These are phyloP conservation scores for Globisporangium lucens DNA, from an alignment of 352 stramenopile species.

Conservation along the genomic window DNA sequence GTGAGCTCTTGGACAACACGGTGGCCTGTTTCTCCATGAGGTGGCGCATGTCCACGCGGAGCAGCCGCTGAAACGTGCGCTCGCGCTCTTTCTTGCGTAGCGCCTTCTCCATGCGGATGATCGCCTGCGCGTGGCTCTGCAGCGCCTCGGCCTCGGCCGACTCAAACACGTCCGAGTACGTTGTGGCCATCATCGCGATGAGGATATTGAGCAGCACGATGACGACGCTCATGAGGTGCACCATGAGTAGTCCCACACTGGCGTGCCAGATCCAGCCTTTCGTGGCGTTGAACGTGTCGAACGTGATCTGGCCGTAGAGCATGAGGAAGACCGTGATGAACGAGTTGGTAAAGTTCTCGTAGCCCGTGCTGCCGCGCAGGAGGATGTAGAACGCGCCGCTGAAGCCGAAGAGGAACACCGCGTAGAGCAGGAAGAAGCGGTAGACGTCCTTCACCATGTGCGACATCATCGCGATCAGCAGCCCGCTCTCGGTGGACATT, in stretches of 20 bases:
- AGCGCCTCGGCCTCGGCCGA: conserved; percentile 16
- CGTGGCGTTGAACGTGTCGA: conserved; percentile 12
- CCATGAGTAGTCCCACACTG: conserved; percentile 17
- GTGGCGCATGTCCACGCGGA: conserved; percentile 19
- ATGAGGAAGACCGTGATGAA: conserved; percentile 78
- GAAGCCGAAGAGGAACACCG: conserved; percentile 66
- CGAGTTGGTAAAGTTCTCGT: conserved; percentile 49
- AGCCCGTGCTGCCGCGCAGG: conserved; percentile 47
- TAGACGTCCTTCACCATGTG: conserved; percentile 69
- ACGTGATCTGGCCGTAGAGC: conserved; percentile 59
- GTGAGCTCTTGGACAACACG: conserved; percentile 12
- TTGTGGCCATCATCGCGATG: conserved; percentile 39
- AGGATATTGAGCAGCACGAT: conserved; percentile 38
- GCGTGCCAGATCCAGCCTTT: conserved; percentile 15
- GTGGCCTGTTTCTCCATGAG: conserved; percentile 15
- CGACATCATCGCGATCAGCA: conserved; percentile 80
- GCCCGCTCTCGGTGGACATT: conserved; percentile 44
- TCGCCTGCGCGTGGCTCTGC: conserved; percentile 19
- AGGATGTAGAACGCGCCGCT: conserved; percentile 72
- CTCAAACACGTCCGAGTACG: conserved; percentile 22
- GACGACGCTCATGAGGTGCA: conserved; percentile 23
- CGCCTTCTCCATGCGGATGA: conserved; percentile 23
- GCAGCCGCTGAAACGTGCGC: conserved; percentile 6
- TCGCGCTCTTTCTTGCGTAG: conserved; percentile 5
- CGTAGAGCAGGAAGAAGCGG: conserved; percentile 67